Conservation (phyloP, 768 basidiomycete species). For the Calocera cornea region DNA sequence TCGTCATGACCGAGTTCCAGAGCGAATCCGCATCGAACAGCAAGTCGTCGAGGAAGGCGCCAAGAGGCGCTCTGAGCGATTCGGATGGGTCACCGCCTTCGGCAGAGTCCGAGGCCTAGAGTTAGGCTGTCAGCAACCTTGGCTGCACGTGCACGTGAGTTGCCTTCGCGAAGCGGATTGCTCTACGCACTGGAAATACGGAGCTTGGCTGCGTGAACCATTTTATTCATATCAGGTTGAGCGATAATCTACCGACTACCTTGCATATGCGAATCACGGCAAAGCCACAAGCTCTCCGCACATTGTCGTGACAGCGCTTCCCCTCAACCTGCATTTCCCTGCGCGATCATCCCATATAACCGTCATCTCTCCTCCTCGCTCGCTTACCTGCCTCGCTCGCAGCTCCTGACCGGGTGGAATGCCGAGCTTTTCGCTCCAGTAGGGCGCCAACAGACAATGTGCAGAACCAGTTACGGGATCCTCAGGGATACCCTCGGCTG, state of each 20-base stretch:
- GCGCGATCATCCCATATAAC: slow-evolving; percentile 22
- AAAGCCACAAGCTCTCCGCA: background rate
- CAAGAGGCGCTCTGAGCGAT: too few species aligned
- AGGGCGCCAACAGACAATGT: slow-evolving; percentile 21
- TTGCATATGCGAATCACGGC: background rate
- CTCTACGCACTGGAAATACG: too few species aligned
- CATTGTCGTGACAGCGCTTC: background rate
- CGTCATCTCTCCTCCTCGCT: slow-evolving; percentile 35
- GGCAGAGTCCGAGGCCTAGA: too few species aligned
- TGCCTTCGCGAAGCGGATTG: too few species aligned
- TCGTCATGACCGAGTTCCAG: background rate
- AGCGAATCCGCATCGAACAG: too few species aligned
- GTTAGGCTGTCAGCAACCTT: too few species aligned
- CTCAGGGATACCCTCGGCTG: slow-evolving; percentile 16
- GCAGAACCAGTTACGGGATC: slow-evolving; percentile 26
- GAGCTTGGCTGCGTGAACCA: too few species aligned
- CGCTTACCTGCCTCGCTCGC: slow-evolving; percentile 39
- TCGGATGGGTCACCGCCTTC: too few species aligned
- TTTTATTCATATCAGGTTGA: background rate
- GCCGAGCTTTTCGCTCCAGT: slow-evolving; percentile 15
- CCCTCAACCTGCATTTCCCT: slow-evolving; percentile 1
- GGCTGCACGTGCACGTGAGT: too few species aligned
- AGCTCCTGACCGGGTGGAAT: slow-evolving; percentile 19
- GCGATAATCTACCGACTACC: background rate
- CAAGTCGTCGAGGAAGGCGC: too few species aligned